Percentiles rank a stretch among this genome's conserved stretches.
phyloP scores from a whole-genome alignment of 192 early-diverging fungal genomes.

The Linderina pennispora region DNA sequence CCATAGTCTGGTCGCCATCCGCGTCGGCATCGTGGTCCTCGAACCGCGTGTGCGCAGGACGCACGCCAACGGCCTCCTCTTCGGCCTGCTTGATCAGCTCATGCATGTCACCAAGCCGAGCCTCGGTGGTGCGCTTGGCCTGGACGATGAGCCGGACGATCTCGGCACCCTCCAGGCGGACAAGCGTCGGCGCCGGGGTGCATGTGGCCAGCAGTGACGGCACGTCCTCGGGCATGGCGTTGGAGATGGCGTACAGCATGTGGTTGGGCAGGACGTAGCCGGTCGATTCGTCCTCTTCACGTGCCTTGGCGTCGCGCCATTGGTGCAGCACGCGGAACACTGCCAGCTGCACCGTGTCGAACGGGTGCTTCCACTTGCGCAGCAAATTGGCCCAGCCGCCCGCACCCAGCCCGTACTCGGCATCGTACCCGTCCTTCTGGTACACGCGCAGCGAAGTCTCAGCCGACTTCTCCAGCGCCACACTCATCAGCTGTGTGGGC shows the following conservation, averaged over 20 bases:
- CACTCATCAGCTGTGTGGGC: slow-evolving; percentile 21
- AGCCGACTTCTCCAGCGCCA: slow-evolving; percentile 55
- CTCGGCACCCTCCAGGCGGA: slow-evolving; percentile 77
- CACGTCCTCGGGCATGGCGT: slow-evolving; percentile 66
- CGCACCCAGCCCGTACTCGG: slow-evolving; percentile 65
- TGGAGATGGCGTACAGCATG: slow-evolving; percentile 72
- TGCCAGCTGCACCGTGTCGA: slow-evolving; percentile 59
- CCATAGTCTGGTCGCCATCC: neutral
- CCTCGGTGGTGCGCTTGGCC: slow-evolving; percentile 2
- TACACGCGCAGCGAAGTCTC: slow-evolving; percentile 62
- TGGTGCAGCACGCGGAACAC: slow-evolving; percentile 85
- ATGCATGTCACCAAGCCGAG: neutral
- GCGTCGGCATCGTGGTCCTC: slow-evolving; percentile 1
- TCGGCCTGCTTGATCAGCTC: neutral
- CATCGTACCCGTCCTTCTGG: slow-evolving; percentile 82
- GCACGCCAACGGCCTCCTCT: neutral
- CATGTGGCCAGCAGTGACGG: slow-evolving; percentile 66
- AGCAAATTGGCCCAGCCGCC: slow-evolving; percentile 73
- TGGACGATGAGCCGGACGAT: slow-evolving; percentile 53
- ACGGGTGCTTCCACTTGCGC: slow-evolving; percentile 53
- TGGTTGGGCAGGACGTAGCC: slow-evolving; percentile 88
- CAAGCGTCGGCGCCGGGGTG: slow-evolving; percentile 73
- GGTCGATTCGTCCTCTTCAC: slow-evolving; percentile 89
- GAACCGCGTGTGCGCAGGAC: slow-evolving; percentile 36
- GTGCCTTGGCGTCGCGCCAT: slow-evolving; percentile 87